Percentiles rank a stretch among this genome's conserved stretches.
phyloP scores from a whole-genome alignment of 345 rosid genomes.

The Citrus trifoliata region DNA sequence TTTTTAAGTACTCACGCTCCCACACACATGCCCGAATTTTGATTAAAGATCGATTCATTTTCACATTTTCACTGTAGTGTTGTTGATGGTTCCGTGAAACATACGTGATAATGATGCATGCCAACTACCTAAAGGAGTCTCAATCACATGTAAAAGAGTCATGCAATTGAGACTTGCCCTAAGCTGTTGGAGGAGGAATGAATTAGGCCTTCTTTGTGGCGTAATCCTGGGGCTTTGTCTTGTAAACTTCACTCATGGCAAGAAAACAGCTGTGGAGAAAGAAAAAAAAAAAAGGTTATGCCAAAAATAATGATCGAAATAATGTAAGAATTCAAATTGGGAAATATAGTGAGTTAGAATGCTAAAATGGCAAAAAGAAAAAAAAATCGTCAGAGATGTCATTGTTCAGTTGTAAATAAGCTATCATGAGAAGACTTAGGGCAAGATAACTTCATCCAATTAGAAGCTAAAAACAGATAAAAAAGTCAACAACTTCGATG shows the following conservation, averaged over 20 bases:
- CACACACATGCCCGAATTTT: not conserved
- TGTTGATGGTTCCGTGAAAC: conserved; percentile 10
- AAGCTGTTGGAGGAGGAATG: conserved; percentile 13
- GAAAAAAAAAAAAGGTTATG: not conserved
- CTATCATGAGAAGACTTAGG: not conserved
- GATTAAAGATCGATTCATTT: conserved; percentile 5
- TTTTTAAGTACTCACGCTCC: not conserved
- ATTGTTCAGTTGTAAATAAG: not conserved
- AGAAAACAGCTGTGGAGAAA: not conserved
- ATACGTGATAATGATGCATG: not conserved
- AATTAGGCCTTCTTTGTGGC: conserved; percentile 29
- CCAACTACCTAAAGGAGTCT: conserved; percentile 18
- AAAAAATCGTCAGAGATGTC: not conserved
- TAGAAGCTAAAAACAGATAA: not conserved
- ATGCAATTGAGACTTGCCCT: conserved; percentile 24
- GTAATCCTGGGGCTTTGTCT: conserved; percentile 17
- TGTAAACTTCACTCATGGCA: conserved; percentile 11
- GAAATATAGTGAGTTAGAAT: not conserved
- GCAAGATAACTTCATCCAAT: not conserved
- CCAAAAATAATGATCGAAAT: not conserved
- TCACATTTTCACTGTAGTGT: not conserved
- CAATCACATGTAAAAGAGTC: conserved; percentile 27
- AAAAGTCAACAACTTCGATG: not conserved
- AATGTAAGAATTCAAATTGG: not conserved
- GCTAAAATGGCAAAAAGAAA: not conserved